These are phyloP conservation scores for Magnaporthiopsis incrustans DNA, from an alignment of 2,329 filamentous ascomycete genomes.

Conservation along the genomic window DNA sequence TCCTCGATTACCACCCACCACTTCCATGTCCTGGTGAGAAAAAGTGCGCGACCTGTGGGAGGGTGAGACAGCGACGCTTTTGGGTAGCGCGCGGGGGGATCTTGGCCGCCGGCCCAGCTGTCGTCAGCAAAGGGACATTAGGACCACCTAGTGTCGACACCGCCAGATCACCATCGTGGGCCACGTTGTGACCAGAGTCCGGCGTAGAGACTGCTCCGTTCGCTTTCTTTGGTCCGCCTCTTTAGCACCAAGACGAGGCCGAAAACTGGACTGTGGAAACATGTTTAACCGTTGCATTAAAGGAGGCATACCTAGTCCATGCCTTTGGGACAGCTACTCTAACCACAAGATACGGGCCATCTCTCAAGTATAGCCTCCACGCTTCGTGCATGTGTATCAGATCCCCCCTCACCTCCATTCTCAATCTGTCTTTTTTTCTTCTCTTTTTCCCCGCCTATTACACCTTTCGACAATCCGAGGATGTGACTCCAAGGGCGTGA, in stretches of 20 bases:
- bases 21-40: not conserved
- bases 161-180: not conserved
- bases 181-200: not conserved
- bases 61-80: not conserved
- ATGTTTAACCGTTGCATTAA: not conserved
- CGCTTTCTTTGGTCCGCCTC: not conserved
- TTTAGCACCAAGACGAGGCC: not conserved
- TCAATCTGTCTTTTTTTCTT: not conserved
- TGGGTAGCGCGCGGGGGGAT: not conserved
- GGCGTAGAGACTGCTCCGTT: not conserved
- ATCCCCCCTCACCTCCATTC: not conserved
- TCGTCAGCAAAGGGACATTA: not conserved
- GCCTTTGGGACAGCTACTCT: not conserved
- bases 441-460: not conserved
- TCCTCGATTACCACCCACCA: not conserved
- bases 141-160: not conserved
- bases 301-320: not conserved
- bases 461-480: not conserved
- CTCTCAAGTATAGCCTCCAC: not conserved
- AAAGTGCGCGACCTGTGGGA: not conserved
- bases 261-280: not conserved
- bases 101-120: not conserved
- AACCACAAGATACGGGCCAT: not conserved
- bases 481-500: not conserved
- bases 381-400: constrained; percentile 1